A percentile compares a stretch with the other conserved stretches of the same genome.
These are phyloP conservation scores for Sedum album DNA, from an alignment of 164 flowering plant species.

Conservation along the genomic window DNA sequence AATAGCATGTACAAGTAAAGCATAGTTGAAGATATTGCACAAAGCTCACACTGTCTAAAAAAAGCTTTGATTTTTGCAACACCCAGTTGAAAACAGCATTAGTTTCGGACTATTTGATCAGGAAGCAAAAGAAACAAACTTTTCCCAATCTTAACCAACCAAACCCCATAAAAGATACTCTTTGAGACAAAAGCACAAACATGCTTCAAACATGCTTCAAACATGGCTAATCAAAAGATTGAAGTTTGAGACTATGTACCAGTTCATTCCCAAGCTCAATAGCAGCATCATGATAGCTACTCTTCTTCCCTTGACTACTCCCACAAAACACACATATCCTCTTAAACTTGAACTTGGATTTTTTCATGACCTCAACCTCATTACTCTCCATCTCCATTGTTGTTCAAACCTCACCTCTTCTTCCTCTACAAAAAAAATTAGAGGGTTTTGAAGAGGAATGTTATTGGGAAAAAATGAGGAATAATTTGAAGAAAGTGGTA, in stretches of 20 bases:
- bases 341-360: slow-evolving; percentile 45
- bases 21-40: too few relatives aligned
- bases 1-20: too few relatives aligned
- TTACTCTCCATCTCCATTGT: slow-evolving; percentile 21
- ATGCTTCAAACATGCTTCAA: too few relatives aligned
- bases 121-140: slow-evolving; percentile 12
- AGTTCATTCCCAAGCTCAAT: slow-evolving; percentile 81
- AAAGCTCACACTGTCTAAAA: too few relatives aligned
- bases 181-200: slow-evolving; percentile 1
- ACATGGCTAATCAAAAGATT: not conserved
- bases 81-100: not conserved
- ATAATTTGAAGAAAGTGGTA: not conserved
- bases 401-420: slow-evolving; percentile 1
- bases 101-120: not conserved
- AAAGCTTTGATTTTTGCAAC: not conserved
- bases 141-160: slow-evolving; percentile 5
- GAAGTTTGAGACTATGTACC: slow-evolving; percentile 29
- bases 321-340: slow-evolving; percentile 98
- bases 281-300: slow-evolving; percentile 91
- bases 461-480: too few relatives aligned
- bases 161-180: not conserved
- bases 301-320: slow-evolving; percentile 91
- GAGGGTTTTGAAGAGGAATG: too few relatives aligned
- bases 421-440: not conserved
- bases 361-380: slow-evolving; percentile 22